These are phyloP conservation scores for Camelina laxa DNA, from an alignment of 345 rosid genomes.

Conservation along the genomic window DNA sequence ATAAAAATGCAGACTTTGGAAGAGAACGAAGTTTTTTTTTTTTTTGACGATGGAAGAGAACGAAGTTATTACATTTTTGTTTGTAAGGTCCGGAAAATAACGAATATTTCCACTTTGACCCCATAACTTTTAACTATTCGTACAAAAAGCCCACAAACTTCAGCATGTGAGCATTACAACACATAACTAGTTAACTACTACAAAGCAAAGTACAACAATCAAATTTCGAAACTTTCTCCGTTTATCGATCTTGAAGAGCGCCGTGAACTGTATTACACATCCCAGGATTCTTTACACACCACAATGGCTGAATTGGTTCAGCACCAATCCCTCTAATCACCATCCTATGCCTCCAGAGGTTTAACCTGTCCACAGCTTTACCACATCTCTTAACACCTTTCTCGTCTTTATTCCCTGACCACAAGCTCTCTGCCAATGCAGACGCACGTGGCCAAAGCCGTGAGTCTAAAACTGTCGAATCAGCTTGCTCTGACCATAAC, in stretches of 20 bases:
- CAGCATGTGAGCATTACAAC: not conserved
- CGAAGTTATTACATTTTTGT: not conserved
- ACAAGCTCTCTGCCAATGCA: slow-evolving; percentile 79
- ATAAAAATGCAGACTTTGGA: slow-evolving; percentile 11
- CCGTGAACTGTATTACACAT: slow-evolving; percentile 73
- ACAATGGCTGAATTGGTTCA: slow-evolving; percentile 89
- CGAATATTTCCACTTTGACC: slow-evolving; percentile 4
- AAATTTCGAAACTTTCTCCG: not conserved
- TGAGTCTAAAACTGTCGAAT: slow-evolving; percentile 63
- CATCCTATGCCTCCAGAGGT: slow-evolving; percentile 89
- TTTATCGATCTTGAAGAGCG: slow-evolving; percentile 7
- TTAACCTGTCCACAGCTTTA: slow-evolving; percentile 73
- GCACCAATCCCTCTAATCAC: slow-evolving; percentile 75
- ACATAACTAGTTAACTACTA: not conserved
- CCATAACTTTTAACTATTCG: slow-evolving; percentile 4
- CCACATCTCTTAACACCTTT: slow-evolving; percentile 68
- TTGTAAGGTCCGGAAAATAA: not conserved
- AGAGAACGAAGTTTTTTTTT: not conserved
- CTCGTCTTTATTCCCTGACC: slow-evolving; percentile 84
- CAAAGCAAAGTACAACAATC: not conserved
- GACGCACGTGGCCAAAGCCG: slow-evolving; percentile 86
- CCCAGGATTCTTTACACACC: slow-evolving; percentile 80
- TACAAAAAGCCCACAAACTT: not conserved
- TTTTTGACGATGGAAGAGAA: not conserved
- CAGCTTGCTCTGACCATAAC: slow-evolving; percentile 95